Percentiles rank a stretch among this genome's conserved stretches.
phyloP scores from a whole-genome alignment of 1,139 yeast genomes.

The Saccharomyces hybrid region DNA sequence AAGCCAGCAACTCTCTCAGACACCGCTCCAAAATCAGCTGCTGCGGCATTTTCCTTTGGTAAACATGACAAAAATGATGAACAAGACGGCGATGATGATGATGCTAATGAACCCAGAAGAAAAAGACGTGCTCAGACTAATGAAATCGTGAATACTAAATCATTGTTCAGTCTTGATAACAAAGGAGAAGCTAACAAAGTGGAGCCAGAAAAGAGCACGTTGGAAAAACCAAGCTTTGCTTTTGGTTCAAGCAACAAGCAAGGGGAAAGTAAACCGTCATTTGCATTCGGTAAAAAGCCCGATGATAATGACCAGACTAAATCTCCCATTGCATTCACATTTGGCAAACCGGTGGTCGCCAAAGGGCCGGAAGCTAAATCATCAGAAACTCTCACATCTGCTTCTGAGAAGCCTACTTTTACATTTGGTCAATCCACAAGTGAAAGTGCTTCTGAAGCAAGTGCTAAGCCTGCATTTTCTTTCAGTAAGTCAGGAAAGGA shows the following conservation, averaged over 20 bases:
- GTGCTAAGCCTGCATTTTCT: neutral
- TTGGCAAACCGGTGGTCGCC: neutral
- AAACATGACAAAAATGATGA: neutral
- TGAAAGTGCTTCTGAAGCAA: neutral
- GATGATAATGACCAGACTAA: neutral
- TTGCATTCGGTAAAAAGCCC: neutral
- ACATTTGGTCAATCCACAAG: neutral
- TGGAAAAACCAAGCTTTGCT: neutral
- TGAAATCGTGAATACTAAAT: neutral
- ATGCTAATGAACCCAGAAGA: constrained; percentile 9
- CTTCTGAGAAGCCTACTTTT: constrained; percentile 7
- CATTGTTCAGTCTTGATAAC: constrained; percentile 1
- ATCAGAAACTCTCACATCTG: neutral
- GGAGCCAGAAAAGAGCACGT: neutral
- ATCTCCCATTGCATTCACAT: neutral
- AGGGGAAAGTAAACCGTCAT: neutral
- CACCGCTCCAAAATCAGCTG: neutral
- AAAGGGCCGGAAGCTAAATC: neutral
- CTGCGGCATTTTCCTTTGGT: constrained; percentile 3
- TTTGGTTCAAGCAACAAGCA: neutral
- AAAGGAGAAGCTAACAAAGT: neutral
- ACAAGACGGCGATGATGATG: neutral
- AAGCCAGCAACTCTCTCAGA: neutral
- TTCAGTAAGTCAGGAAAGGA: neutral
- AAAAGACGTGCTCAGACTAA: constrained; percentile 9